Evolutionary conservation across 805 yeast genomes (phyloP), one percentile per base, ranked within the genome.

Genomic region (Metschnikowia chrysomelidarum): DNA sequence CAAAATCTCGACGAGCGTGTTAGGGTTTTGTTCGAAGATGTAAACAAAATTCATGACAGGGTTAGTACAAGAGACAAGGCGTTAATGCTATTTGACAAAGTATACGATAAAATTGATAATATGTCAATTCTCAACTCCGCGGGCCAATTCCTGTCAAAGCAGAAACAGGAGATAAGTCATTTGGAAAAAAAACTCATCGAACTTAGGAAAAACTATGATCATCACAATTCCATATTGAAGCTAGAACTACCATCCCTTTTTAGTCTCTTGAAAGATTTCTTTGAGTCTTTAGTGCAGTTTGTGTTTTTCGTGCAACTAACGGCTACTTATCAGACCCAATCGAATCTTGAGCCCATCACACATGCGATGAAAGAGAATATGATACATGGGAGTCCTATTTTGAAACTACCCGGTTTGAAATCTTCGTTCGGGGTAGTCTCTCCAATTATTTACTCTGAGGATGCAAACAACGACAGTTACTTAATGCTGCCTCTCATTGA

Each of bases 161-260:
- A 66, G 38, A 39, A 51, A 5, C 62, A 51, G 24, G 54, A 50
- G 14, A 35, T 56, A 16, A 44, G 40, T 30, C 36, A 41, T 32
- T 34, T 57, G 46, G 42, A 61, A 44, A 38, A 58, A 39, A 50
- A 67, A 49, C 23, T 59, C 16, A 56, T 48, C 4, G 54, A 36
- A 1, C 34, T 32, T 11, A 53, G 52, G 24, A 36, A 24, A 2
- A 43, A 43, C 31, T 74, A 67, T 45, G 66, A 67, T 2, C 30
- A 40, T 8, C 41, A 64, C 22, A 73, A 75, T 47, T 41, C 48
- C 4, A 32, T 44, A 3, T 56, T 78, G 41, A 73, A 73, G 38
- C 39, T 38, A 19, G 82, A 76, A 26, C 47, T 78, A 1, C 80
- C 82, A 0, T 31, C 41, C 3, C 69, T 75, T 30, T 59, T 69